These are phyloP conservation scores for Fusarium tuaranense DNA, from an alignment of 2,329 filamentous ascomycete genomes.

Conservation along the genomic window DNA sequence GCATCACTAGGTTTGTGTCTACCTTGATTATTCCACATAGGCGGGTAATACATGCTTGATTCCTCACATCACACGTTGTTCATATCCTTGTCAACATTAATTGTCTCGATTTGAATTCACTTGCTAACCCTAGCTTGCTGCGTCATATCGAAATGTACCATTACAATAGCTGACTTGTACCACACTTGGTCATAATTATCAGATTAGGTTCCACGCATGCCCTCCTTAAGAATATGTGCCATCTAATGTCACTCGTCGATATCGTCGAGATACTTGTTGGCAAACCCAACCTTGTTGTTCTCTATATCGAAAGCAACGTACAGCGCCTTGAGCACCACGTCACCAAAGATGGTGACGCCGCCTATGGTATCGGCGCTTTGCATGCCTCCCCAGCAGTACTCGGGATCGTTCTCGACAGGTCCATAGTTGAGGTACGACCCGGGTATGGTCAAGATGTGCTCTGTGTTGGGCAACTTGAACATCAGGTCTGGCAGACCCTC, in stretches of 20 bases:
- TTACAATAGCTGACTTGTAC: conserved; percentile 8
- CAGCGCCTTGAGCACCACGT: conserved; percentile 82
- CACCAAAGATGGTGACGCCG: conserved; percentile 77
- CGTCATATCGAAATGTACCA: conserved; percentile 16
- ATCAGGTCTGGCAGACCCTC: conserved; percentile 68
- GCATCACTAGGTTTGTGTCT: conserved; percentile 30
- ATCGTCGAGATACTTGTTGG: conserved; percentile 55
- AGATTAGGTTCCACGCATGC: conserved; percentile 7
- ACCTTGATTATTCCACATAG: conserved; percentile 28
- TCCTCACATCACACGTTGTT: conserved; percentile 13
- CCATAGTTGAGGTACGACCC: conserved; percentile 69
- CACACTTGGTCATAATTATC: conserved; percentile 6
- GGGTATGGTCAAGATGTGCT: conserved; percentile 64
- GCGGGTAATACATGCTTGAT: conserved; percentile 33
- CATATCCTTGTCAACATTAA: background rate
- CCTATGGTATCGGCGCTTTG: conserved; percentile 64
- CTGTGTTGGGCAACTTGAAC: conserved; percentile 63
- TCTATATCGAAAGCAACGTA: conserved; percentile 78
- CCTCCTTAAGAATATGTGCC: background rate
- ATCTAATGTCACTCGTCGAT: conserved; percentile 12
- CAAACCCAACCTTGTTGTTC: conserved; percentile 55
- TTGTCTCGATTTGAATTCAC: conserved; percentile 2
- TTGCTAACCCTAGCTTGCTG: conserved; percentile 11
- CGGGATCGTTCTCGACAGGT: conserved; percentile 58
- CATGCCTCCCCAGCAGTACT: conserved; percentile 80